A percentile compares a stretch with the other conserved stretches of the same genome.
phyloP scores from a whole-genome alignment of 257 asterid genomes.

The Orobanche coerulescens region DNA sequence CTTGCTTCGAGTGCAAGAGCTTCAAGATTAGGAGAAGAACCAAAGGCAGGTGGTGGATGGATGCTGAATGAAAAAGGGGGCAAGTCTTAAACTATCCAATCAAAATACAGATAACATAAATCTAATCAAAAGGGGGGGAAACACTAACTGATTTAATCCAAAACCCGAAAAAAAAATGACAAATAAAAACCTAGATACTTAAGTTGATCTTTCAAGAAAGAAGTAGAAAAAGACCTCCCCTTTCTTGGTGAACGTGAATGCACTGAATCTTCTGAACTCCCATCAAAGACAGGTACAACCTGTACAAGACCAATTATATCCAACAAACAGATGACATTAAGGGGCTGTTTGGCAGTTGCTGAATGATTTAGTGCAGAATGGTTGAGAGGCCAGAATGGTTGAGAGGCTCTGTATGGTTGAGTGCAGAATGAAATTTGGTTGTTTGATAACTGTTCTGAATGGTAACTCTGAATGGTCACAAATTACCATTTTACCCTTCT shows the following conservation, averaged over 20 bases:
- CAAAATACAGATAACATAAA: slow-evolving; percentile 9
- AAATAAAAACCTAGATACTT: slow-evolving; percentile 5
- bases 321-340: slow-evolving; percentile 22
- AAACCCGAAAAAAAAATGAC: neutral
- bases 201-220: neutral
- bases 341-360: too few species aligned
- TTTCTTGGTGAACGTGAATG: slow-evolving; percentile 46
- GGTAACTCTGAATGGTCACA: too few species aligned
- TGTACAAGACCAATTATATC: slow-evolving; percentile 25
- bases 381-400: too few species aligned
- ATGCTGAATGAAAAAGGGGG: slow-evolving; percentile 40
- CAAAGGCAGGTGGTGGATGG: slow-evolving; percentile 99
- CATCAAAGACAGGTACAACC: slow-evolving; percentile 64
- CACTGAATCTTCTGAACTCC: slow-evolving; percentile 44
- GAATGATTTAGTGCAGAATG: too few species aligned
- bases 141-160: neutral
- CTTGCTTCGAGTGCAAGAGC: slow-evolving; percentile 72
- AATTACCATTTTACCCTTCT: too few species aligned
- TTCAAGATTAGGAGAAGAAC: slow-evolving; percentile 97
- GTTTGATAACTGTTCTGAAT: too few species aligned
- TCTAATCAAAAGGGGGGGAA: neutral
- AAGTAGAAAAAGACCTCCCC: slow-evolving; percentile 34
- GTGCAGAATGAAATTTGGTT: too few species aligned
- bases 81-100: slow-evolving; percentile 21
- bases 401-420: too few species aligned